Percentiles rank a stretch among this genome's conserved stretches.
Evolutionary conservation across 2,329 filamentous ascomycete genomes (phyloP).

Genomic region (Aspergillus terreus): DNA sequence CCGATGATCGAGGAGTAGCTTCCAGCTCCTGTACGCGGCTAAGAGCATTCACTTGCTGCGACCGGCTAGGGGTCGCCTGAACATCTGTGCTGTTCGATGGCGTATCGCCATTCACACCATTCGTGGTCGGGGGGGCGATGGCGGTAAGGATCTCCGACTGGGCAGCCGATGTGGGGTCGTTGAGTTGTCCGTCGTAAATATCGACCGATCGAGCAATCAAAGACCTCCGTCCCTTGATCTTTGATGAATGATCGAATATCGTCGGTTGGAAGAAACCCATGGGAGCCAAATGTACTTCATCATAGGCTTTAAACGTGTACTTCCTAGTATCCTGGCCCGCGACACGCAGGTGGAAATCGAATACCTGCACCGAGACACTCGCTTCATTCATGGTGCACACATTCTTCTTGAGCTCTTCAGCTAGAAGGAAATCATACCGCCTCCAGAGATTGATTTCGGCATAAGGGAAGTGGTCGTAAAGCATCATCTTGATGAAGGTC

Average conservation of each 20-base stretch:
- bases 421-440: constrained; percentile 86
- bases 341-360: constrained; percentile 85
- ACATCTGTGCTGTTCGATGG: constrained; percentile 24
- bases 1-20: constrained; percentile 77
- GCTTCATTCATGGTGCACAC: constrained; percentile 88
- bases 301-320: constrained; percentile 95
- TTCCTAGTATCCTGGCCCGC: constrained; percentile 86
- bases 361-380: constrained; percentile 82
- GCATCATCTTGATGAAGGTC: constrained; percentile 95
- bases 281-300: constrained; percentile 89
- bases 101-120: constrained; percentile 36
- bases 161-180: constrained; percentile 82
- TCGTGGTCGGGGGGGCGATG: constrained; percentile 41
- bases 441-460: constrained; percentile 86
- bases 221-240: constrained; percentile 74
- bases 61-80: constrained; percentile 45
- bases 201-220: constrained; percentile 87
- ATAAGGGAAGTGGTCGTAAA: constrained; percentile 94
- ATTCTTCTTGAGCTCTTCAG: constrained; percentile 92
- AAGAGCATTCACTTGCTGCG: constrained; percentile 67
- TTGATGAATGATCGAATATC: constrained; percentile 78
- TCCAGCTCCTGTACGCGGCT: constrained; percentile 65
- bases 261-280: constrained; percentile 91
- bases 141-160: constrained; percentile 65
- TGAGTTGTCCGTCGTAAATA: constrained; percentile 86